Evolutionary conservation across 495 filamentous ascomycete species (phyloP).

Genomic region (Neurospora hispaniola): DNA sequence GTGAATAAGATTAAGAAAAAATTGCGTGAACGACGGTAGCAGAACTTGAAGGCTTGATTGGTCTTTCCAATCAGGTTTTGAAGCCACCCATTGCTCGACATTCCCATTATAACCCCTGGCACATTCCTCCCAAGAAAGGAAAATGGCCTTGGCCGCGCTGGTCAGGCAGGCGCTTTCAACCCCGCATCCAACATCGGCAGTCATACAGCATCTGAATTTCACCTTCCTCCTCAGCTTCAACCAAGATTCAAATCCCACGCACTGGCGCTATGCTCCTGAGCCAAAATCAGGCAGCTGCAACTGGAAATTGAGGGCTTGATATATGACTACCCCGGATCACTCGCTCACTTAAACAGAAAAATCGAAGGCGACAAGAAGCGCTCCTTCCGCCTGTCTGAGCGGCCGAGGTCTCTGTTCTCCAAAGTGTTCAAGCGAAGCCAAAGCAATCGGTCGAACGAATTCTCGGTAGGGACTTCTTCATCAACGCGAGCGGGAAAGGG

Average conservation of each 20-base stretch:
- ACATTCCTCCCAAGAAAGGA: background rate
- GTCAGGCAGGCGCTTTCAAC: background rate
- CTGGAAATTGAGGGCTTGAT: background rate
- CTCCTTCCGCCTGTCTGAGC: background rate
- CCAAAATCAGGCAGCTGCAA: background rate
- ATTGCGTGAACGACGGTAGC: background rate
- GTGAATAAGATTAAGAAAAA: background rate
- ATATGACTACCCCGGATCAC: background rate
- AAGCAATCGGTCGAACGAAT: background rate
- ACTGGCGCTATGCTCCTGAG: too few relatives aligned
- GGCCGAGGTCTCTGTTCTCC: background rate
- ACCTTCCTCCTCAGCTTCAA: background rate
- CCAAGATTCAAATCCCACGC: too few relatives aligned
- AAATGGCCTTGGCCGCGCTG: background rate
- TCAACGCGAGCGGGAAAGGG: background rate
- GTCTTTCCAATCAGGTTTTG: background rate
- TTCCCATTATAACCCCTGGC: background rate
- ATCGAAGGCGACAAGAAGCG: background rate
- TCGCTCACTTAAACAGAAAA: background rate
- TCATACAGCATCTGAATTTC: background rate
- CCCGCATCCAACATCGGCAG: background rate
- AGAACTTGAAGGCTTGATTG: background rate
- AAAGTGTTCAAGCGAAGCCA: background rate
- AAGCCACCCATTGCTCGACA: background rate
- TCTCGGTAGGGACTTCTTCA: background rate